Evolutionary conservation across 2,329 filamentous ascomycete genomes (phyloP).

Genomic region (Hymenoscyphus scutula): DNA sequence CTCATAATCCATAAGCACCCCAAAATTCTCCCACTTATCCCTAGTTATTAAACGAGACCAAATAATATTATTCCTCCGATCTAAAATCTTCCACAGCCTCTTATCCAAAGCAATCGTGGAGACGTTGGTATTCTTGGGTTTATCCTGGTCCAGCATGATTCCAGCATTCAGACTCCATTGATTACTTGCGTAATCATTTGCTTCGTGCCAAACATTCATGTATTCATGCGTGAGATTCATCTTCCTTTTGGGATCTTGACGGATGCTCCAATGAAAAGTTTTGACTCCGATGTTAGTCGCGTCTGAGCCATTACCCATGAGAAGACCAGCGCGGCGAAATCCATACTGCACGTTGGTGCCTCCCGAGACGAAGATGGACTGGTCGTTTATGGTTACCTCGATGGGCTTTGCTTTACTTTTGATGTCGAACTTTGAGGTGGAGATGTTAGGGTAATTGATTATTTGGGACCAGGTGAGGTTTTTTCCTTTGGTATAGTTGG

Average conservation of each 20-base stretch:
- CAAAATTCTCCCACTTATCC: constrained; percentile 59
- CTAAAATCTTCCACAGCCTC: constrained; percentile 20
- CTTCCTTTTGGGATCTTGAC: constrained; percentile 49
- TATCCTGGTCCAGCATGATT: constrained; percentile 45
- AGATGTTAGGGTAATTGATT: constrained; percentile 45
- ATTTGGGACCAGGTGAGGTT: constrained; percentile 51
- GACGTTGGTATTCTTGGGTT: constrained; percentile 41
- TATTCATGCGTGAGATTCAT: constrained; percentile 63
- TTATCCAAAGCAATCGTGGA: constrained; percentile 34
- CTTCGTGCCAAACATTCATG: constrained; percentile 52
- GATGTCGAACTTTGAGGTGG: constrained; percentile 23
- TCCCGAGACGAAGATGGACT: constrained; percentile 54
- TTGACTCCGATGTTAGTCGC: constrained; percentile 51
- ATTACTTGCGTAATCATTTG: constrained; percentile 47
- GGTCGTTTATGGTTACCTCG: constrained; percentile 39
- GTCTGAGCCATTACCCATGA: constrained; percentile 50
- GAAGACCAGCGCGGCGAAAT: constrained; percentile 56
- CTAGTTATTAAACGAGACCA: constrained; percentile 44
- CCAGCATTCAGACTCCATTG: constrained; percentile 56
- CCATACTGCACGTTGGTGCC: constrained; percentile 50
- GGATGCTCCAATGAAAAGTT: constrained; percentile 59
- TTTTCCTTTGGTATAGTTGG: constrained; percentile 51
- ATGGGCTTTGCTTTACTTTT: constrained; percentile 11
- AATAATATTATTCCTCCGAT: constrained; percentile 39
- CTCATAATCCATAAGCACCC: constrained; percentile 53